Evolutionary conservation across 1,284 basidiomycete species (phyloP).

Genomic region (Rhodotorula sp.): DNA sequence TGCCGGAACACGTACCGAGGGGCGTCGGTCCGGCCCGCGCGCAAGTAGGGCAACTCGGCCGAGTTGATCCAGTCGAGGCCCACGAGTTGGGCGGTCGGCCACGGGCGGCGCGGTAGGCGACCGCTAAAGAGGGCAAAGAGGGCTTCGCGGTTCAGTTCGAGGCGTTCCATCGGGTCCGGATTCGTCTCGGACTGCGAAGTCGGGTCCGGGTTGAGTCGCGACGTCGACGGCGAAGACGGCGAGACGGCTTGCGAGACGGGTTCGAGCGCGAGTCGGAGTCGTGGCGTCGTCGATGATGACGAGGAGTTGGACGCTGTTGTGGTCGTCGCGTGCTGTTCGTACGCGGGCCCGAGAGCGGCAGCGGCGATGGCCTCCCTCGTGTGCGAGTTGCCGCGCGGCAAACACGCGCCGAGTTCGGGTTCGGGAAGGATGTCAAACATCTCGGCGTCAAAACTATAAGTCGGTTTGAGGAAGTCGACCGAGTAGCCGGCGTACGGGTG

Average conservation of each 20-base stretch:
- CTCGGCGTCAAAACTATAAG: not conserved
- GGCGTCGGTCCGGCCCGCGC: not conserved
- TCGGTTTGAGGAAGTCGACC: conserved; percentile 27
- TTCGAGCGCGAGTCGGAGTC: conserved; percentile 15
- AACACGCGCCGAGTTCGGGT: conserved; percentile 1
- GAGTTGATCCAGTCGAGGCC: conserved; percentile 20
- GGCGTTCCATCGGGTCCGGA: not conserved
- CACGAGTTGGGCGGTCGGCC: conserved; percentile 33
- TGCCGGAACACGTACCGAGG: not conserved
- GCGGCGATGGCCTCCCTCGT: conserved; percentile 2
- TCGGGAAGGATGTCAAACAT: conserved; percentile 21
- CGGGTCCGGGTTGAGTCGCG: not conserved
- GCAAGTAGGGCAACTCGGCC: not conserved
- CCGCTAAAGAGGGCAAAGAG: conserved; percentile 27
- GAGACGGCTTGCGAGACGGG: not conserved
- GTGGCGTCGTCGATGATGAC: not conserved
- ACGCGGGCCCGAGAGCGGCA: not conserved
- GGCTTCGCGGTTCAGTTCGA: conserved; percentile 14
- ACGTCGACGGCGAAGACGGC: not conserved
- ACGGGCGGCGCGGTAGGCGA: conserved; percentile 9
- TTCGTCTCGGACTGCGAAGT: not conserved
- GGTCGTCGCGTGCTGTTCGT: too few species aligned
- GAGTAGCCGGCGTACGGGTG: conserved; percentile 33
- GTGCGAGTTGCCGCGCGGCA: not conserved
- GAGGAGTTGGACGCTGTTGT: not conserved